phyloP scores from a whole-genome alignment of 2,329 filamentous ascomycete genomes.

The Raffaelea arxii region DNA sequence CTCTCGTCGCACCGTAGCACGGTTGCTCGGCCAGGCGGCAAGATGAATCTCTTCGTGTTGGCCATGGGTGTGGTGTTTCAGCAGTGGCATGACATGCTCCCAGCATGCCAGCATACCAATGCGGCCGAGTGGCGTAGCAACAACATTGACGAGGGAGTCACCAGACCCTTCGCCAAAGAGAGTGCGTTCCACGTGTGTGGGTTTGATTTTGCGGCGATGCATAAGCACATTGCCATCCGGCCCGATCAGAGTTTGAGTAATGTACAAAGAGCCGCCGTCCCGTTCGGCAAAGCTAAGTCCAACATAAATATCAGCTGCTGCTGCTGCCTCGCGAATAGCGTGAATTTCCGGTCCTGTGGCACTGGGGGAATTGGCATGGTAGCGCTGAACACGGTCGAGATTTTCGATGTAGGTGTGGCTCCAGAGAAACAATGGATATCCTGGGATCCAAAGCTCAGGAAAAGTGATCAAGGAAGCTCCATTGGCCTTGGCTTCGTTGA shows the following conservation, averaged over 20 bases:
- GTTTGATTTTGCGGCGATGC: constrained; percentile 39
- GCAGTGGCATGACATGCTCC: constrained; percentile 40
- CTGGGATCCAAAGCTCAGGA: constrained; percentile 33
- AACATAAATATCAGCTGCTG: constrained; percentile 27
- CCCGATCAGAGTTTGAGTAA: constrained; percentile 33
- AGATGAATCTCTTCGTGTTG: constrained; percentile 38
- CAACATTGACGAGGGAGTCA: constrained; percentile 28
- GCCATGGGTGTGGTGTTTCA: constrained; percentile 34
- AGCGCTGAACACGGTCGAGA: too few relatives aligned
- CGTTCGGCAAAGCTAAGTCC: constrained; percentile 32
- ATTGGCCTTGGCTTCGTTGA: constrained; percentile 35
- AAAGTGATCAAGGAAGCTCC: constrained; percentile 38
- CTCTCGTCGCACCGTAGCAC: too few relatives aligned
- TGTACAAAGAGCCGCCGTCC: constrained; percentile 28
- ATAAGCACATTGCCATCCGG: constrained; percentile 16
- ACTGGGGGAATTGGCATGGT: constrained; percentile 17
- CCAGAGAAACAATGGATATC: constrained; percentile 34
- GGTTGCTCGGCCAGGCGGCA: constrained; percentile 39
- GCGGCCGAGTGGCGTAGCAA: constrained; percentile 26
- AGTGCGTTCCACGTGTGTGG: constrained; percentile 42
- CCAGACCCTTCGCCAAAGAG: constrained; percentile 37
- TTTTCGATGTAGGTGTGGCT: not conserved
- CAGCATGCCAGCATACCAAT: constrained; percentile 37
- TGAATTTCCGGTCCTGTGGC: constrained; percentile 24
- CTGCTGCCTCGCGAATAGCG: constrained; percentile 22